Evolutionary conservation across 345 rosid species (phyloP).

Genomic region (Toxicodendron radicans): DNA sequence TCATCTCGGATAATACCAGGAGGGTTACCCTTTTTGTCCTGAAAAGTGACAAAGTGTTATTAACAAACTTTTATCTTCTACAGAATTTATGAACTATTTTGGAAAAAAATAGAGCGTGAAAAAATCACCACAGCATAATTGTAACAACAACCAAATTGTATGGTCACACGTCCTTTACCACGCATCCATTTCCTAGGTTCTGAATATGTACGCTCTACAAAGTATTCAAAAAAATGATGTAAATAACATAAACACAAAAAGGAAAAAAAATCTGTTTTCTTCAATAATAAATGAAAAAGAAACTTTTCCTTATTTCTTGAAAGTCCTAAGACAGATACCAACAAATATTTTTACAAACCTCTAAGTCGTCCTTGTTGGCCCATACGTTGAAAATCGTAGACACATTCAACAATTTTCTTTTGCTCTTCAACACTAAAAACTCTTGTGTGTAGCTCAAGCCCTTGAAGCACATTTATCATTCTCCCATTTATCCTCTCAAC

Average conservation of each 20-base stretch:
- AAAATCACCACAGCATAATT: constrained; percentile 46
- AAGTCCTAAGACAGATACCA: neutral
- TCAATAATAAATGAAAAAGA: neutral
- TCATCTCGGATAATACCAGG: constrained; percentile 57
- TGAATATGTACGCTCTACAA: constrained; percentile 54
- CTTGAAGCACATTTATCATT: constrained; percentile 44
- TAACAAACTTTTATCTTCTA: neutral
- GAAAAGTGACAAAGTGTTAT: constrained; percentile 7
- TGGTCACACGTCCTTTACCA: constrained; percentile 69
- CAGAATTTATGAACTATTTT: neutral
- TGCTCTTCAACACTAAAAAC: constrained; percentile 60
- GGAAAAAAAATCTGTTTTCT: neutral
- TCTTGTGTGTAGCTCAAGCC: constrained; percentile 57
- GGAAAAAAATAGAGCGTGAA: neutral
- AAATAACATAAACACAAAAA: neutral
- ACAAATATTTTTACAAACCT: constrained; percentile 30
- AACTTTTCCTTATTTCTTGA: too few species aligned
- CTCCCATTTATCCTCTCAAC: constrained; percentile 54
- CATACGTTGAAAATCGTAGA: constrained; percentile 47
- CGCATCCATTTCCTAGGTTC: constrained; percentile 74
- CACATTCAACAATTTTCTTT: constrained; percentile 52
- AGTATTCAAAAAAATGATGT: constrained; percentile 8
- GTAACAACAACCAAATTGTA: constrained; percentile 72
- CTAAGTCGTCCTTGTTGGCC: constrained; percentile 53
- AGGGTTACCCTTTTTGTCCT: constrained; percentile 64